Base-by-base conservation (phyloP, 805 yeast genomes). In the Kluyveromyces wickerhamii region DNA sequence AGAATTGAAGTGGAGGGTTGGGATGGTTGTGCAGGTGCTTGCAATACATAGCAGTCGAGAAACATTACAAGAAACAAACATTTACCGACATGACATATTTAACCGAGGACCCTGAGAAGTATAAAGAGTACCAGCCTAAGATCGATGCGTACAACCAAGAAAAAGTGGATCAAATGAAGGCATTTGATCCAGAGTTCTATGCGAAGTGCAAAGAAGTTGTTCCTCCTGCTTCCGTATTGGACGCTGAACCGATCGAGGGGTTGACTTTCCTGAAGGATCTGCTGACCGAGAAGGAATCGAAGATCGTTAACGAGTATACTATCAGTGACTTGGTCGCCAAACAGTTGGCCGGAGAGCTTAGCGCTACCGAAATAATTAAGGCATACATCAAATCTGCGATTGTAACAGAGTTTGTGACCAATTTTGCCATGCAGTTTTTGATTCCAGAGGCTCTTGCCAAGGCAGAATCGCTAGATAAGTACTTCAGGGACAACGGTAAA, bases 351-450 rank as follows among this genome's bases (percentile, higher is more conserved):
- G 72, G 74, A 6, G 63, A 68, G 26, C 49, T 71, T 37, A 45
- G 70, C 17, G 66, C 84, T 0, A 68, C 65, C 4, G 66, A 68
- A 23, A 75, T 77, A 13, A 65, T 72, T 42, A 69, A 62, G 45
- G 85, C 86, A 0, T 79, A 68, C 48, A 79, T 78, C 26, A 80
- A 77, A 47, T 63, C 76, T 37, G 79, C 87, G 2, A 66, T 76
- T 12, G 63, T 74, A 36, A 74, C 79, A 3, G 85, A 83, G 40
- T 76, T 74, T 44, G 67, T 74, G 47, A 72, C 79, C 39, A 71
- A 74, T 41, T 69, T 74, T 48, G 64, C 74, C 21, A 66, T 78
- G 57, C 80, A 77, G 38, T 65, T 82, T 36, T 64, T 81, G 56
- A 69, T 79, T 44, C 67, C 72, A 27, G 83, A 77, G 41, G 88